These are phyloP conservation scores for Diaporthe vexans DNA, from an alignment of 2,329 filamentous ascomycete genomes.

Conservation along the genomic window DNA sequence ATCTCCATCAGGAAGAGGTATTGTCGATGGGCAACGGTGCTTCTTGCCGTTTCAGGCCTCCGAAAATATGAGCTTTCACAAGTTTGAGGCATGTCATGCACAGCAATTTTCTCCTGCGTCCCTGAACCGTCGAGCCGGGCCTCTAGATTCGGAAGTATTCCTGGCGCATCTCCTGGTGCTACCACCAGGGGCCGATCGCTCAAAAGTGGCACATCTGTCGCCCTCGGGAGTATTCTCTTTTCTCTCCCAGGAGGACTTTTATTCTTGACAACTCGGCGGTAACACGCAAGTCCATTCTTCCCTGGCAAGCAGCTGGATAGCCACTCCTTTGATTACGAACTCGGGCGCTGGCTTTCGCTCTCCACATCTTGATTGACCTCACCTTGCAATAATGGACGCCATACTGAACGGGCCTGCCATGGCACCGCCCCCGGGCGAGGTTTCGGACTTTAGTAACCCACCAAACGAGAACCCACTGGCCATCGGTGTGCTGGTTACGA, in stretches of 20 bases:
- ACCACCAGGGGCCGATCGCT: slow-evolving; percentile 8
- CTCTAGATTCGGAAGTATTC: slow-evolving; percentile 23
- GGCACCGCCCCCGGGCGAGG: slow-evolving; percentile 28
- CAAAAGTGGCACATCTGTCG: slow-evolving; percentile 2
- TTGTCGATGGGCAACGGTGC: slow-evolving; percentile 7
- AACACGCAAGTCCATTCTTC: slow-evolving; percentile 6
- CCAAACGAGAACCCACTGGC: slow-evolving; percentile 36
- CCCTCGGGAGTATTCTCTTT: neutral
- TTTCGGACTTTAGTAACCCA: slow-evolving; percentile 35
- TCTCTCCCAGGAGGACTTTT: neutral
- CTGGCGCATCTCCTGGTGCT: neutral
- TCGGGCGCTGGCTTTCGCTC: slow-evolving; percentile 19
- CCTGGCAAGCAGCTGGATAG: slow-evolving; percentile 7
- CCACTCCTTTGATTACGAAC: neutral
- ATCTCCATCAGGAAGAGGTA: slow-evolving; percentile 15
- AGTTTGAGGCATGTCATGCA: neutral
- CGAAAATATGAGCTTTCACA: slow-evolving; percentile 19
- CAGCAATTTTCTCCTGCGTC: slow-evolving; percentile 16
- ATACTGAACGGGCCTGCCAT: slow-evolving; percentile 34
- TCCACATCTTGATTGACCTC: neutral
- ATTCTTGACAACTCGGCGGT: slow-evolving; percentile 8
- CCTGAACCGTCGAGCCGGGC: slow-evolving; percentile 4
- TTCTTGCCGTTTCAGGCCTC: slow-evolving; percentile 18
- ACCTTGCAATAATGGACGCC: slow-evolving; percentile 3
- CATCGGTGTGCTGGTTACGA: slow-evolving; percentile 30